Evolutionary conservation across 2,329 filamentous ascomycete species (phyloP).

Genomic region (Verticillium nonalfalfae): DNA sequence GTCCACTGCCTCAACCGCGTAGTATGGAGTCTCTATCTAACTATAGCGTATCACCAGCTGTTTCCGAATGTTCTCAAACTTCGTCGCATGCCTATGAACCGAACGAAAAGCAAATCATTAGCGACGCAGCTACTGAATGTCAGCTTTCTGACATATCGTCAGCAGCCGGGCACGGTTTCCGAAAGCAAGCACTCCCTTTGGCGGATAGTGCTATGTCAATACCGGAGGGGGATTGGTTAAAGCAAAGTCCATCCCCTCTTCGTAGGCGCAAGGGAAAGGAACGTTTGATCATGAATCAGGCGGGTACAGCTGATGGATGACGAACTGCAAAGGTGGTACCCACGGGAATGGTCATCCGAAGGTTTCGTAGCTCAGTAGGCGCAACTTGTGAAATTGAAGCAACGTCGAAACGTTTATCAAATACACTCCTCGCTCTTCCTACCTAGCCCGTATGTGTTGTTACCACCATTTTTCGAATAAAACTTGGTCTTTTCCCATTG

Average conservation of each 20-base stretch:
- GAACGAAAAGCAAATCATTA: not conserved
- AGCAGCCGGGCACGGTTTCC: not conserved
- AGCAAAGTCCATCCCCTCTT: conserved; percentile 12
- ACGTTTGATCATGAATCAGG: not conserved
- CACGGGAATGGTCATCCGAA: too few species aligned
- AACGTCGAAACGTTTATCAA: not conserved
- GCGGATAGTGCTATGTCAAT: not conserved
- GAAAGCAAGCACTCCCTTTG: not conserved
- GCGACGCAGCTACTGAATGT: not conserved
- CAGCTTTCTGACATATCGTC: not conserved
- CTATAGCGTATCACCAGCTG: conserved; percentile 8
- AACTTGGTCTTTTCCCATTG: conserved; percentile 19
- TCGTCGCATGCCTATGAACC: not conserved
- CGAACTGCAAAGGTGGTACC: not conserved
- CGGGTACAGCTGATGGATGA: not conserved
- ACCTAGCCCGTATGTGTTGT: not conserved
- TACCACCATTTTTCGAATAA: conserved; percentile 33
- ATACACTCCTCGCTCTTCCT: too few species aligned
- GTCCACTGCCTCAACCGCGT: not conserved
- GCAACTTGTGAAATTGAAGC: not conserved
- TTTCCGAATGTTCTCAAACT: not conserved
- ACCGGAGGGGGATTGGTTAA: conserved; percentile 13
- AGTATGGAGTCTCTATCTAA: conserved; percentile 13
- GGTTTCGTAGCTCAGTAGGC: too few species aligned
- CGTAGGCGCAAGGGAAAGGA: conserved; percentile 1